Conservation (phyloP, 495 filamentous ascomycete species). For the Aspergillus bertholletiae region DNA sequence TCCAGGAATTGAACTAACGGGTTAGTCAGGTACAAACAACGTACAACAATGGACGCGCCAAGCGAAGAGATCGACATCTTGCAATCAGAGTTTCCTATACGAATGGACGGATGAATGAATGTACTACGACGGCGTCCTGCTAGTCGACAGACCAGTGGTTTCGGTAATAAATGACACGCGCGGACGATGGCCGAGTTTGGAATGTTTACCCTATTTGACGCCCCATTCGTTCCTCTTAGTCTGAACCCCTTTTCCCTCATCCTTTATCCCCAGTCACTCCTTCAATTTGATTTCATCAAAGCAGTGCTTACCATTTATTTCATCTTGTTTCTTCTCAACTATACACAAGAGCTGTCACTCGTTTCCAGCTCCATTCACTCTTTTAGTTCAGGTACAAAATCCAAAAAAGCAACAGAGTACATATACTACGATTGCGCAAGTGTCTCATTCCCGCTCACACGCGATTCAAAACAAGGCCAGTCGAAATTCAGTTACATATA, state of each 20-base stretch:
- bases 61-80: background rate
- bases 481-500: background rate
- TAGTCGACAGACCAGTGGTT: background rate
- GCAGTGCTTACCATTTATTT: constrained; percentile 18
- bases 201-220: background rate
- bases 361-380: constrained; percentile 40
- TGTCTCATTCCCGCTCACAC: background rate
- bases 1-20: background rate
- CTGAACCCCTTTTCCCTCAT: background rate
- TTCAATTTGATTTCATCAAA: constrained; percentile 18
- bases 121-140: background rate
- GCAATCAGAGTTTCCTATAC: constrained; percentile 2
- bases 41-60: background rate
- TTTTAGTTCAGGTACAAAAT: constrained; percentile 12
- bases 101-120: too few relatives aligned
- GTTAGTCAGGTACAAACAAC: background rate
- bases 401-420: constrained; percentile 6
- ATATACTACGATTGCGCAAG: background rate
- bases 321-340: constrained; percentile 13
- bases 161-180: background rate
- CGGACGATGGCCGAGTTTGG: background rate
- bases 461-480: background rate
- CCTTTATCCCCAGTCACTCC: background rate
- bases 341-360: constrained; percentile 37
- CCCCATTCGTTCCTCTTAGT: constrained; percentile 6